phyloP scores from a whole-genome alignment of 805 yeast genomes.

The Candida hispaniensis region DNA sequence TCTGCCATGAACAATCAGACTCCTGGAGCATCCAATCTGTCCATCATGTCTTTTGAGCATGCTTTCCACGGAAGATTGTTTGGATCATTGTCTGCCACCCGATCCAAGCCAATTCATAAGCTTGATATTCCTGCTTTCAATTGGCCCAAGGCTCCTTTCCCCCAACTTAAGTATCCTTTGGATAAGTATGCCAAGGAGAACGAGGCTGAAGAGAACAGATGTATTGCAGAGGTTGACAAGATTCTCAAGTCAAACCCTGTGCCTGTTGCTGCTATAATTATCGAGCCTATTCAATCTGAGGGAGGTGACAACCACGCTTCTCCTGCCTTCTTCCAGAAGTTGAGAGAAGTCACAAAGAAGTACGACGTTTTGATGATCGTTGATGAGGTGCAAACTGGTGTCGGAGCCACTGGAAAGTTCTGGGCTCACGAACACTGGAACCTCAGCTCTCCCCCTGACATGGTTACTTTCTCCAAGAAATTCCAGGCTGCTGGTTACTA shows the following conservation, averaged over 20 bases:
- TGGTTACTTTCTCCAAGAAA: constrained; percentile 80
- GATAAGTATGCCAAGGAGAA: constrained; percentile 54
- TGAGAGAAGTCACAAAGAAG: constrained; percentile 63
- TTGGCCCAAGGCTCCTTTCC: constrained; percentile 96
- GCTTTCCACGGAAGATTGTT: constrained; percentile 94
- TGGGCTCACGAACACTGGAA: constrained; percentile 88
- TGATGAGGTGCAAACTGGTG: constrained; percentile 86
- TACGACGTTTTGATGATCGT: constrained; percentile 62
- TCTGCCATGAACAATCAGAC: constrained; percentile 70
- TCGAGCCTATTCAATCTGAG: constrained; percentile 87
- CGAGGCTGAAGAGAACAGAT: constrained; percentile 67
- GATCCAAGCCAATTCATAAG: constrained; percentile 93
- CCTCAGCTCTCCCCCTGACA: constrained; percentile 64
- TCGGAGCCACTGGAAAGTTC: constrained; percentile 74
- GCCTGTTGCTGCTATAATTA: constrained; percentile 80
- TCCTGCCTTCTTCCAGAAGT: constrained; percentile 65
- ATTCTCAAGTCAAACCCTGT: constrained; percentile 37
- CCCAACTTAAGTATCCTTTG: constrained; percentile 74
- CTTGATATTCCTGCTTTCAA: constrained; percentile 78
- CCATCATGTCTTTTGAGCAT: constrained; percentile 73
- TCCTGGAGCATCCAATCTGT: constrained; percentile 84
- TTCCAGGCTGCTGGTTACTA: constrained; percentile 82
- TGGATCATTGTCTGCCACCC: constrained; percentile 82
- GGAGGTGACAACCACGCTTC: constrained; percentile 90
- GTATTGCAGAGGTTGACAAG: constrained; percentile 65